Conservation (phyloP, 2,329 filamentous ascomycete genomes). For the Aureobasidium sp. region DNA sequence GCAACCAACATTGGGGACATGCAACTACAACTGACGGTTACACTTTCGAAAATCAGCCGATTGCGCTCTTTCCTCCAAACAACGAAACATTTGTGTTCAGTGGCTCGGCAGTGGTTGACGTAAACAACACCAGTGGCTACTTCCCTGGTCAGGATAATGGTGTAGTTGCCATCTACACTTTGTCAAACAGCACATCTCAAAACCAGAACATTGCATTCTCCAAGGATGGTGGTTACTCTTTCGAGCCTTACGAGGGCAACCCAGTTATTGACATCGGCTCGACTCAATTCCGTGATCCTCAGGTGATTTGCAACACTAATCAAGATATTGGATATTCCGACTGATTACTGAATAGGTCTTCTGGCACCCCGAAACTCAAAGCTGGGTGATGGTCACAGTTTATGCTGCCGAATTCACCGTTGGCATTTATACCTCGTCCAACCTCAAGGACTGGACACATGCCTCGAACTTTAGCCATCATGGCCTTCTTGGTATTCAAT, state of each 20-base stretch:
- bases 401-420: slow-evolving; percentile 49
- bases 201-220: slow-evolving; percentile 58
- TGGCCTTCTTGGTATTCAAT: slow-evolving; percentile 49
- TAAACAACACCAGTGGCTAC: slow-evolving; percentile 59
- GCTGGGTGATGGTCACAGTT: slow-evolving; percentile 53
- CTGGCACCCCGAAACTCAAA: slow-evolving; percentile 43
- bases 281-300: slow-evolving; percentile 57
- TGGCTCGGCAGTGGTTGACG: slow-evolving; percentile 53
- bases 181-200: slow-evolving; percentile 39
- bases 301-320: slow-evolving; percentile 24
- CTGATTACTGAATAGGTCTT: slow-evolving; percentile 36
- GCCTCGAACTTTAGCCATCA: slow-evolving; percentile 51
- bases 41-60: slow-evolving; percentile 57
- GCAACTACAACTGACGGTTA: slow-evolving; percentile 54
- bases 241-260: slow-evolving; percentile 52
- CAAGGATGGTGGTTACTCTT: slow-evolving; percentile 54
- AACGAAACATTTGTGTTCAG: slow-evolving; percentile 48
- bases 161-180: slow-evolving; percentile 55
- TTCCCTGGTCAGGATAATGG: slow-evolving; percentile 54
- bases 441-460: slow-evolving; percentile 53
- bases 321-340: not conserved
- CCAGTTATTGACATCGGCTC: slow-evolving; percentile 52
- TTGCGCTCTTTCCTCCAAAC: slow-evolving; percentile 53
- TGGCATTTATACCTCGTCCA: slow-evolving; percentile 54
- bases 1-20: slow-evolving; percentile 62